These are phyloP conservation scores for Neurospora tetraspora DNA, from an alignment of 495 filamentous ascomycete species.

Conservation along the genomic window DNA sequence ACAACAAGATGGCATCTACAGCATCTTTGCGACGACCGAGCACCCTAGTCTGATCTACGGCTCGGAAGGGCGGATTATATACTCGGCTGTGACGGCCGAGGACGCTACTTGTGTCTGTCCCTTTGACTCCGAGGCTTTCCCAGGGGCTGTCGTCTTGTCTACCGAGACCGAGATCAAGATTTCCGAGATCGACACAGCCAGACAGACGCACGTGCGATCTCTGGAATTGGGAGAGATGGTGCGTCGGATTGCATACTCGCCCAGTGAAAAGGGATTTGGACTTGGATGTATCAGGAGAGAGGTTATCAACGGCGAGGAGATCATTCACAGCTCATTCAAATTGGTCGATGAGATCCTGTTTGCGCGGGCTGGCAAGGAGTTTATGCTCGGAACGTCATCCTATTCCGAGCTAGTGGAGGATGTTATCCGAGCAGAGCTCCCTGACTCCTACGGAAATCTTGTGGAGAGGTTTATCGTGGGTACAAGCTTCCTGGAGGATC, in stretches of 20 bases:
- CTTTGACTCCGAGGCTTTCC: conserved; percentile 74
- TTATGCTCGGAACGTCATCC: conserved; percentile 38
- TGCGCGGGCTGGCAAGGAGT: conserved; percentile 30
- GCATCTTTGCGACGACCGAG: conserved; percentile 89
- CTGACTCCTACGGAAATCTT: conserved; percentile 46
- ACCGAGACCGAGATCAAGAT: conserved; percentile 71
- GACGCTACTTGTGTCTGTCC: conserved; percentile 69
- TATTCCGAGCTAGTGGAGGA: conserved; percentile 74
- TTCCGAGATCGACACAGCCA: conserved; percentile 68
- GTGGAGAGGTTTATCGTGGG: conserved; percentile 83
- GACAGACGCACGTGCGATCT: conserved; percentile 77
- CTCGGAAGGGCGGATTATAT: conserved; percentile 77
- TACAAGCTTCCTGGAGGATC: conserved; percentile 65
- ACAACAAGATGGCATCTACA: conserved; percentile 47
- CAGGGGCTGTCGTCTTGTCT: conserved; percentile 69
- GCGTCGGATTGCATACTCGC: conserved; percentile 77
- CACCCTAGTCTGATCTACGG: conserved; percentile 89
- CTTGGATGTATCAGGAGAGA: conserved; percentile 71
- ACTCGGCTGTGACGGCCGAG: conserved; percentile 91
- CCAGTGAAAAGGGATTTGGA: conserved; percentile 69
- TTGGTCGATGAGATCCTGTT: conserved; percentile 45
- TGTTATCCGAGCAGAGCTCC: conserved; percentile 69
- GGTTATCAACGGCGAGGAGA: conserved; percentile 35
- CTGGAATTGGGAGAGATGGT: conserved; percentile 73
- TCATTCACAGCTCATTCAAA: conserved; percentile 37